Base-by-base conservation (phyloP, 306 rosid species). In the Rosa multiflora region DNA sequence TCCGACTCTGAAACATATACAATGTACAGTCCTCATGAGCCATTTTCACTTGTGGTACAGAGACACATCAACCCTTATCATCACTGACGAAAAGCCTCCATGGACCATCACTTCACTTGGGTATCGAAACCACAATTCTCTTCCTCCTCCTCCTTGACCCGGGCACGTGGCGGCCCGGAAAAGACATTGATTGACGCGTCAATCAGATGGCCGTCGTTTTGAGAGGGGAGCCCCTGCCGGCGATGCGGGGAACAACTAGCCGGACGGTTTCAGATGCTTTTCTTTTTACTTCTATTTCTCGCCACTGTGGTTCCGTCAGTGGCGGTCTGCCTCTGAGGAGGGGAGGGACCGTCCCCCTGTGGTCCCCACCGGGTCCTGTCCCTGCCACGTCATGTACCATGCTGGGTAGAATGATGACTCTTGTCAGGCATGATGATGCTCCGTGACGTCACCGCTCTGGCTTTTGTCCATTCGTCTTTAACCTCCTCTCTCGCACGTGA, bases 381-480 rank as follows among this genome's bases (percentile, higher is more conserved):
- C 13, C 10, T 23, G 70, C 76, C 87, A 84, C 84, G 77, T 84
- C 84, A 56, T 48, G 52, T 5, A 18, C 13, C 40, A 21, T 59
- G 76, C 81, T 58, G 40, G 79, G 55, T 42, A 32, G 55, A 76
- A 84, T 80, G 84, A 84, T 84, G 79, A 63, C 79, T 32, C 17
- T 10, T 84, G 84, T 76, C 84, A 80, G 84, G 73, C 32, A 3
- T 29, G 84, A 32, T 83, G 87, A 76, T 47, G 83, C 21, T 6
- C n/a, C 15, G 12, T 4, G 47, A 76, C 80, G 82, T 80, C 40
- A 84, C 61, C 74, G 17, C 11, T 14, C 2, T 5, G 29, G 26
- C 56, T 39, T 35, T 52, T 53, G 74, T 44, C 63, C 29, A 46
- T 67, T 67, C 51, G 58, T 62, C 11, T 42, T 47, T 6, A 14